phyloP scores from a whole-genome alignment of 1,284 basidiomycete species.

The Boletus semigastroideus region DNA sequence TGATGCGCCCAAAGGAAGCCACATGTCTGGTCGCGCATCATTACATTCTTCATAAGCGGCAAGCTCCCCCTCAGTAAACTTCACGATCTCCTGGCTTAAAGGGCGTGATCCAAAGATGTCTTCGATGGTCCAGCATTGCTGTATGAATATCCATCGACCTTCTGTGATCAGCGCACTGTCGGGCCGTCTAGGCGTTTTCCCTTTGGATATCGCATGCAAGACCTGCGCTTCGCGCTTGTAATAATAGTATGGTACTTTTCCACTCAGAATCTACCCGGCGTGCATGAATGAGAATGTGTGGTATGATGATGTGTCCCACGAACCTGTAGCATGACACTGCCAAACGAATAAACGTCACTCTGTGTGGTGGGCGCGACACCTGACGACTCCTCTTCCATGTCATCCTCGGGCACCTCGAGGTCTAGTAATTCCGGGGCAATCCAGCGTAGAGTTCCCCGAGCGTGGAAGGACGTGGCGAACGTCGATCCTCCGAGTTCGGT shows the following conservation, averaged over 20 bases:
- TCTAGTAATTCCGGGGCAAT: not conserved
- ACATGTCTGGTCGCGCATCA: too few relatives aligned
- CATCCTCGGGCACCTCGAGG: not conserved
- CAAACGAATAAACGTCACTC: not conserved
- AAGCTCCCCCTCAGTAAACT: not conserved
- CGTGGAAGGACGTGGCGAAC: not conserved
- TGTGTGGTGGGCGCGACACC: not conserved
- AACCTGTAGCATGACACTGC: not conserved
- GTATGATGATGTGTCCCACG: not conserved
- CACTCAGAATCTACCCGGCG: not conserved
- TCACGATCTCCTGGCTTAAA: not conserved
- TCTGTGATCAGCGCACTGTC: not conserved
- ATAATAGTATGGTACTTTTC: not conserved
- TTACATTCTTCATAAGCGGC: not conserved
- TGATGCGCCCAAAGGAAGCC: too few relatives aligned
- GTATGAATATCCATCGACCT: not conserved
- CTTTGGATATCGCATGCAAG: not conserved
- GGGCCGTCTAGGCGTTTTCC: not conserved
- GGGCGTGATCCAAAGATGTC: too few relatives aligned
- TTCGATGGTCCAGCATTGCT: not conserved
- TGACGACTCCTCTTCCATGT: not conserved
- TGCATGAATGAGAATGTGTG: not conserved
- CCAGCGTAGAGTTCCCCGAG: not conserved
- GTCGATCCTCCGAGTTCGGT: not conserved
- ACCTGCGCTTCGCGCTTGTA: not conserved